Evolutionary conservation across 306 rosid genomes (phyloP), one percentile per base, ranked within the genome.

Genomic region (Carpinus fangiana): DNA sequence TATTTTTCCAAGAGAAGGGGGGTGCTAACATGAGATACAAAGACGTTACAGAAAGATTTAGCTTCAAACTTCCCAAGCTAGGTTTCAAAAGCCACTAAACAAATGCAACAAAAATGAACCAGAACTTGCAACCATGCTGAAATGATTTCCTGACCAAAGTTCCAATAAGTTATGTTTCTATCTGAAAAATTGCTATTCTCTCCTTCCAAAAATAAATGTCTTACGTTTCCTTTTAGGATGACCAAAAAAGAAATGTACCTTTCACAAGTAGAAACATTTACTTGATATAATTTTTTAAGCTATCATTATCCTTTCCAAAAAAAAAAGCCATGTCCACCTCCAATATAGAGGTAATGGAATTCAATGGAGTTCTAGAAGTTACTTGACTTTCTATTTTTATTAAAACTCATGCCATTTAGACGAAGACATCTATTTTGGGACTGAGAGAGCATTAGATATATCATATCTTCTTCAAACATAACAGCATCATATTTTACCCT

Each of bases 51-150:
- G 45, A 41, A 41, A 41, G 45, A 41, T 41, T 6, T 38, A 38
- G 6, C 0, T 6, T 41, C 45, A 6, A 41, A 6, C 45, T 41
- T 41, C 45, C 45, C 45, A 5, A 0, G 1, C 38, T 13, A 76
- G 53, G 34, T 57, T 4, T 77, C 38, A 16, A 38, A 67, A 14
- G 60, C 47, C 73, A 12, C 20, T 21, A 43, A 8, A 34, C 70
- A 57, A 51, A 52, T 70, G 31, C 61, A 76, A 76, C 51, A 67
- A 55, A 74, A 26, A 57, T 12, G 12, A 76, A 60, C 66, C 54
- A 74, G 70, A 83, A 69, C 38, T 28, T 78, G 20, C 16, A 55
- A 53, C 72, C 57, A 54, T 26, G 66, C 38, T 74, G 45, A 18
- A 34, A 64, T 64, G 13, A 10, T 36, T 31, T 31, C 13, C 69